Evolutionary conservation across 75 land plant species (phyloP).

Genomic region (Pseudotsuga menziesii): DNA sequence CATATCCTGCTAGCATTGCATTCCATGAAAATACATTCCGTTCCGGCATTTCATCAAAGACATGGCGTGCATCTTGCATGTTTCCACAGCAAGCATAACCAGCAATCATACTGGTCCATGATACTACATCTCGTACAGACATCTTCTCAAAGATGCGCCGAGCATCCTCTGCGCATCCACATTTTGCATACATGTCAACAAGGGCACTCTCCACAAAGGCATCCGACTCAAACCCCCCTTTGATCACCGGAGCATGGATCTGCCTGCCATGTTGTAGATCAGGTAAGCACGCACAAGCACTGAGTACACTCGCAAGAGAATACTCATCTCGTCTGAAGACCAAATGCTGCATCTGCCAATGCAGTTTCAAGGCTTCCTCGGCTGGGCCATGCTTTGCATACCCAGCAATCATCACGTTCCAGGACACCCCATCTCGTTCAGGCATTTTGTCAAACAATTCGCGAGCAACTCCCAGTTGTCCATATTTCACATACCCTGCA

Average conservation of each 20-base stretch:
- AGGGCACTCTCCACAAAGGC: constrained; percentile 46
- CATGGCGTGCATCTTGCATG: constrained; percentile 17
- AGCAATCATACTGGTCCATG: constrained; percentile 30
- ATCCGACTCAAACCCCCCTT: constrained; percentile 33
- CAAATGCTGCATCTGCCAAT: constrained; percentile 13
- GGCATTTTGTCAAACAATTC: constrained; percentile 54
- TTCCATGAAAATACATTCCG: constrained; percentile 66
- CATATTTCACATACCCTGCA: constrained; percentile 34
- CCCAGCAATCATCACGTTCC: constrained; percentile 46
- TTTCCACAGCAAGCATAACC: constrained; percentile 33
- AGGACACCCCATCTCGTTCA: constrained; percentile 27
- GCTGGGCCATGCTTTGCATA: constrained; percentile 30
- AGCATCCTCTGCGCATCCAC: constrained; percentile 36
- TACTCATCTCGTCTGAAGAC: constrained; percentile 22
- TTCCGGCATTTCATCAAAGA: constrained; percentile 38
- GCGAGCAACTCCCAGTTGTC: constrained; percentile 19
- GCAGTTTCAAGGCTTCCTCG: constrained; percentile 30
- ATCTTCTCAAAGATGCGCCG: constrained; percentile 29
- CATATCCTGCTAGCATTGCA: constrained; percentile 49
- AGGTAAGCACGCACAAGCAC: constrained; percentile 31
- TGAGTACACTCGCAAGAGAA: constrained; percentile 28
- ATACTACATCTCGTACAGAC: constrained; percentile 9
- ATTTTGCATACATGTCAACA: constrained; percentile 61
- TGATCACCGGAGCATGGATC: constrained; percentile 42
- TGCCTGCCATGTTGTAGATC: constrained; percentile 28